Conservation (phyloP, 768 basidiomycete species). For the Crassisporium funariophilum region DNA sequence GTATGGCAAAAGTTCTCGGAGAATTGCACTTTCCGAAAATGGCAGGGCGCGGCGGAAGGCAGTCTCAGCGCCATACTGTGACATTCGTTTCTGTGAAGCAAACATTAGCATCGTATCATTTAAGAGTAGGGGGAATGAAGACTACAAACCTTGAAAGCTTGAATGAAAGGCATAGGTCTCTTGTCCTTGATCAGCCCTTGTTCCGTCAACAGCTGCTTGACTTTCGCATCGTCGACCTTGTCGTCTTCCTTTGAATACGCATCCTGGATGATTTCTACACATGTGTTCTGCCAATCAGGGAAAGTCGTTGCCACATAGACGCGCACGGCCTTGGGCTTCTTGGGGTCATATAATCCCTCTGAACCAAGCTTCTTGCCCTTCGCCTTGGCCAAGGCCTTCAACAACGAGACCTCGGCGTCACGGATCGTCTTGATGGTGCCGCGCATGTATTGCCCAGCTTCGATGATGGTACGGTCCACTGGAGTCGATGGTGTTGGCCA, state of each 20-base stretch:
- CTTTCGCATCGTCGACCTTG: slow-evolving; percentile 81
- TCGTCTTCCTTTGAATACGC: slow-evolving; percentile 58
- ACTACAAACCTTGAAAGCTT: slow-evolving; percentile 80
- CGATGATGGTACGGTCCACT: slow-evolving; percentile 67
- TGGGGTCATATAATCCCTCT: slow-evolving; percentile 73
- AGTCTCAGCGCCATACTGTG: slow-evolving; percentile 68
- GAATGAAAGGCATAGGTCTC: slow-evolving; percentile 92
- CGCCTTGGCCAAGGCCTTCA: slow-evolving; percentile 80
- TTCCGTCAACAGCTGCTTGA: slow-evolving; percentile 65
- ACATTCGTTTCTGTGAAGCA: slow-evolving; percentile 70
- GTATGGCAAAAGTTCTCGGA: slow-evolving; percentile 75
- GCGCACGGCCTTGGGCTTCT: slow-evolving; percentile 79
- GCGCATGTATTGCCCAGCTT: slow-evolving; percentile 85
- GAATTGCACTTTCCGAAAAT: slow-evolving; percentile 79
- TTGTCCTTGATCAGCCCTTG: slow-evolving; percentile 94
- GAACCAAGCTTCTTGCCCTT: slow-evolving; percentile 59
- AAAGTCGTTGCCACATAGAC: slow-evolving; percentile 91
- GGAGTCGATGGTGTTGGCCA: slow-evolving; percentile 74
- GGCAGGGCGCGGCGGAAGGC: slow-evolving; percentile 83
- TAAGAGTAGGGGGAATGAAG: neutral
- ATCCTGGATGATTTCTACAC: slow-evolving; percentile 74
- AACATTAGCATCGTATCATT: slow-evolving; percentile 1
- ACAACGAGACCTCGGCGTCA: slow-evolving; percentile 76
- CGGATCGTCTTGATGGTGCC: slow-evolving; percentile 89
- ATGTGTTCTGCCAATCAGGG: slow-evolving; percentile 92